Evolutionary conservation across 176 grass and related monocot genomes (phyloP).

Genomic region (Aegilops bicornis): DNA sequence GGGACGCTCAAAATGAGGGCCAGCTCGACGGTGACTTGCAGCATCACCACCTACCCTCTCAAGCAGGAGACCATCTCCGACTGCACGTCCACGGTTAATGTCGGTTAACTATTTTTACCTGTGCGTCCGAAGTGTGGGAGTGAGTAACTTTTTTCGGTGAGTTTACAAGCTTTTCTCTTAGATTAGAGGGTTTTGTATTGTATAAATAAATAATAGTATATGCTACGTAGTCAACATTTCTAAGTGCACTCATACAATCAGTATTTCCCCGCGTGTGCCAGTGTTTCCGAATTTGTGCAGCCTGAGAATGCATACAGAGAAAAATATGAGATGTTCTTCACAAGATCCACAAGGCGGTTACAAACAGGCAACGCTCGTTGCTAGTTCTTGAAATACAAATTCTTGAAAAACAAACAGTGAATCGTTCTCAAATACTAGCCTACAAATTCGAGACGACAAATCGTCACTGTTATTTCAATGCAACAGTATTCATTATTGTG

Average conservation of each 20-base stretch:
- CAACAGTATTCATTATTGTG: too few species aligned
- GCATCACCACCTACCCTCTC: neutral
- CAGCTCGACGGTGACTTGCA: slow-evolving; percentile 30
- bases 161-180: neutral
- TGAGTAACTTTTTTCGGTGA: neutral
- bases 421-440: too few species aligned
- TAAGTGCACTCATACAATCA: neutral
- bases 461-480: too few species aligned
- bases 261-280: neutral
- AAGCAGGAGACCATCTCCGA: neutral
- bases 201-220: neutral
- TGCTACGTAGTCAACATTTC: neutral
- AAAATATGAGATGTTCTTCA: too few species aligned
- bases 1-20: slow-evolving; percentile 30
- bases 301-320: too few species aligned
- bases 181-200: neutral
- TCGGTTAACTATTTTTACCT: slow-evolving; percentile 19
- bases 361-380: too few species aligned
- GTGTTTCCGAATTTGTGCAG: neutral
- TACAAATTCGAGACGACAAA: too few species aligned
- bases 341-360: too few species aligned
- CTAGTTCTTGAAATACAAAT: too few species aligned
- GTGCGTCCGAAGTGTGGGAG: neutral
- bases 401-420: too few species aligned
- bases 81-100: slow-evolving; percentile 32